Evolutionary conservation across 2,329 filamentous ascomycete species (phyloP), one percentile per base, ranked within the genome.

Genomic region (Colletotrichum simmondsii): DNA sequence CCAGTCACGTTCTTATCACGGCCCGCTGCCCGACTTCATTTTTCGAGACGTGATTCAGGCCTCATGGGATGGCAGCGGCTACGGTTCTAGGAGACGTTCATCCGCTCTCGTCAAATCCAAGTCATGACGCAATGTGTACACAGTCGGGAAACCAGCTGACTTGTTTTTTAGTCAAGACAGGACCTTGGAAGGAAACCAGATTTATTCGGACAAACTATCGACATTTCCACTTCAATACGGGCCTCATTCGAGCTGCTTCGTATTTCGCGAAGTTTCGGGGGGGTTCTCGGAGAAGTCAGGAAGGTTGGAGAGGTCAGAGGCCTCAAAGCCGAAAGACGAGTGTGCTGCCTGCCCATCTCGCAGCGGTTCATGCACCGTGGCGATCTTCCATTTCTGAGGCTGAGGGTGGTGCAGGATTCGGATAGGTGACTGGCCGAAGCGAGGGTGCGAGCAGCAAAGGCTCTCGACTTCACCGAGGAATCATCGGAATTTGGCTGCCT

Each of bases 321-420:
- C 22, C 16, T 54, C 22, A 22, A 12, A 3, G 32, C 22, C 35
- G 53, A 8, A 4, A 30, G 12, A 35, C 53, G 16, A 30, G 19
- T 28, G 22, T 42, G 35, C 49, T 62, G 69, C 56, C 60, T 42
- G 62, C 4, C 60, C 56, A 70, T 46, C 66, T 70, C 58, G 60
- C 54, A 73, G 71, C 30, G 53, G 62, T 72, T 73, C 68, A 72
- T 73, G 71, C 71, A 63, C 10, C 63, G n/a, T 67, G 62, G 62
- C 60, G 68, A 62, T 68, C 68, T 19, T 42, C 37, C 46, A 28
- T 35, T 53, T 42, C 54, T 37, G 37, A 32, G 62, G 62, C 68
- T 63, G 37, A 62, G 60, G 24, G 28, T 30, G 28, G 37, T 42
- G 37, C 14, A 28, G 49, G 16, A 64, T 19, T 11, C 32, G 35